These are phyloP conservation scores for Gloeostereum incarnatum DNA, from an alignment of 768 basidiomycete species.

Conservation along the genomic window DNA sequence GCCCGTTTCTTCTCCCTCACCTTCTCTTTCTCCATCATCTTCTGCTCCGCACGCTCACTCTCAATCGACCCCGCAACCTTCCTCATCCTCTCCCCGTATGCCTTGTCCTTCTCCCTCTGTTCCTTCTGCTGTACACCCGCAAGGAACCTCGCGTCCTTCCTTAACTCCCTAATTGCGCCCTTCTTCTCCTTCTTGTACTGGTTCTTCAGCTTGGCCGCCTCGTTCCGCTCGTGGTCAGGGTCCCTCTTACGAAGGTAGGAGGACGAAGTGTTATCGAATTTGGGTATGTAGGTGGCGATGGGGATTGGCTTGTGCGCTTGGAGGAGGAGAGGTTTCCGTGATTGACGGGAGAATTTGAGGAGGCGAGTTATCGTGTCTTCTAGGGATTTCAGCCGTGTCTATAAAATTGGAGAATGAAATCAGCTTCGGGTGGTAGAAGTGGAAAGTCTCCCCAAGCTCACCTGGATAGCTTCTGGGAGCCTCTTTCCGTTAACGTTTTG, in stretches of 20 bases:
- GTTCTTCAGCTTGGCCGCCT: slow-evolving; percentile 73
- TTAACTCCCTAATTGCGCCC: slow-evolving; percentile 91
- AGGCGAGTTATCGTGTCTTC: slow-evolving; percentile 47
- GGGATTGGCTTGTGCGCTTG: slow-evolving; percentile 97
- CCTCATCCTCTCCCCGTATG: slow-evolving; percentile 78
- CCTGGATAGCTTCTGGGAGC: slow-evolving; percentile 48
- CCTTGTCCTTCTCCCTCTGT: slow-evolving; percentile 75
- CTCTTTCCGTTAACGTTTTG: slow-evolving; percentile 33
- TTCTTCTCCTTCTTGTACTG: slow-evolving; percentile 94
- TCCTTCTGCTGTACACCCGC: slow-evolving; percentile 80
- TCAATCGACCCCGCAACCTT: slow-evolving; percentile 70
- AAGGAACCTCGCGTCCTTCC: slow-evolving; percentile 93
- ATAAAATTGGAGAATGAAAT: no score
- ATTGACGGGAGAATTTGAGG: slow-evolving; percentile 63
- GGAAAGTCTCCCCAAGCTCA: slow-evolving; percentile 17
- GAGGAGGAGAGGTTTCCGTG: slow-evolving; percentile 70
- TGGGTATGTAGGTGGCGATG: slow-evolving; percentile 88
- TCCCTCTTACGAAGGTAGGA: slow-evolving; percentile 75
- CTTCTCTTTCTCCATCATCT: slow-evolving; percentile 83
- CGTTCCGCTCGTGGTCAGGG: slow-evolving; percentile 88
- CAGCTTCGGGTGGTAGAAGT: slow-evolving; percentile 8
- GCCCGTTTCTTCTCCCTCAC: slow-evolving; percentile 65
- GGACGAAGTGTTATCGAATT: slow-evolving; percentile 75
- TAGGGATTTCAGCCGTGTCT: slow-evolving; percentile 40
- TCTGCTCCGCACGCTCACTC: slow-evolving; percentile 90